phyloP scores from a whole-genome alignment of 139 green algal genomes.

The Picochlorum sp. region DNA sequence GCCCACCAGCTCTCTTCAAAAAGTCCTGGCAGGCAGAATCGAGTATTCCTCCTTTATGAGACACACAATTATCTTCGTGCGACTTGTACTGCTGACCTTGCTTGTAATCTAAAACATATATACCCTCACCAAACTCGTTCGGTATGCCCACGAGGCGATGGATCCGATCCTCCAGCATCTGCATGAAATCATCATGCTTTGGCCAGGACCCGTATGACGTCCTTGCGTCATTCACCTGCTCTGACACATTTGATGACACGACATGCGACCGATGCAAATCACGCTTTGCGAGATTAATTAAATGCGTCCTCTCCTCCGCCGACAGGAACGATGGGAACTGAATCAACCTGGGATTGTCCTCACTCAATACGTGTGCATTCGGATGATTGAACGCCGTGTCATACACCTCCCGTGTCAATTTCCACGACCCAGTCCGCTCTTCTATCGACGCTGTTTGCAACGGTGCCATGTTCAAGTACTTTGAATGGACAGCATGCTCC shows the following conservation, averaged over 20 bases:
- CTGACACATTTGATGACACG: slow-evolving; percentile 12
- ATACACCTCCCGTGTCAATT: slow-evolving; percentile 21
- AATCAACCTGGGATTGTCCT: slow-evolving; percentile 22
- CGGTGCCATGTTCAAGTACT: not conserved
- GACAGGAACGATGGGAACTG: slow-evolving; percentile 25
- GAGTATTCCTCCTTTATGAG: not conserved
- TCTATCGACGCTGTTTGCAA: not conserved
- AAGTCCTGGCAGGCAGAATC: slow-evolving; percentile 17
- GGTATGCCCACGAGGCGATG: slow-evolving; percentile 29
- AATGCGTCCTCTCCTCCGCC: slow-evolving; percentile 23
- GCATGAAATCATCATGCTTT: slow-evolving; percentile 16
- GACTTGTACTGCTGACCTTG: slow-evolving; percentile 27
- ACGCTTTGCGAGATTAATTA: slow-evolving; percentile 15
- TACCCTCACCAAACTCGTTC: slow-evolving; percentile 27
- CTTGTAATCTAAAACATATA: slow-evolving; percentile 38
- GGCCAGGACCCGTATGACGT: slow-evolving; percentile 15
- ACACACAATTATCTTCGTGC: slow-evolving; percentile 5
- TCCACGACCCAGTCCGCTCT: slow-evolving; percentile 15
- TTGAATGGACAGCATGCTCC: too few species aligned
- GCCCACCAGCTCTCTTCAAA: slow-evolving; percentile 28
- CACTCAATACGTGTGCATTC: slow-evolving; percentile 13
- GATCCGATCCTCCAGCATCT: slow-evolving; percentile 19
- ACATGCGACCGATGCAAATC: slow-evolving; percentile 27
- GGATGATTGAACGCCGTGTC: slow-evolving; percentile 20
- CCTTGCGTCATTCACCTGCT: slow-evolving; percentile 6